A percentile compares a stretch with the other conserved stretches of the same genome.
Evolutionary conservation across 2,329 filamentous ascomycete genomes (phyloP).

Genomic region (Ophiostoma ulmi): DNA sequence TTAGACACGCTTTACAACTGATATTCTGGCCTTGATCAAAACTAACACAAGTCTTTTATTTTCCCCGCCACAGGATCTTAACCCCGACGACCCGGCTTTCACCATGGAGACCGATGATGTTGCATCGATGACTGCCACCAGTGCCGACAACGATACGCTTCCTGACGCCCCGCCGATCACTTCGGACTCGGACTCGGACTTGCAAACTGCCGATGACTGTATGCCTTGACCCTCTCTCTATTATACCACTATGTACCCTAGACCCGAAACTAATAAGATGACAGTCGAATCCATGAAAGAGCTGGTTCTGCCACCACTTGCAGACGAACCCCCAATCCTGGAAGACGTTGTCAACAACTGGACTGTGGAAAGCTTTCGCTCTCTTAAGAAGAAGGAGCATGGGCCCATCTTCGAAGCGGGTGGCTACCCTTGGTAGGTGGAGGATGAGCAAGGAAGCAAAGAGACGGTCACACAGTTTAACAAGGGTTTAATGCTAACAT

Average conservation of each 20-base stretch:
- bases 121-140: constrained; percentile 40
- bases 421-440: constrained; percentile 73
- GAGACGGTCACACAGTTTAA: neutral
- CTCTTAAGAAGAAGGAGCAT: constrained; percentile 71
- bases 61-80: constrained; percentile 40
- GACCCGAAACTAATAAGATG: constrained; percentile 31
- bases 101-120: constrained; percentile 54
- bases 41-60: constrained; percentile 30
- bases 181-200: constrained; percentile 47
- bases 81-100: constrained; percentile 46
- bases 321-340: constrained; percentile 72
- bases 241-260: neutral
- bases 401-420: constrained; percentile 83
- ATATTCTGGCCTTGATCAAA: neutral
- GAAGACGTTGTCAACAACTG: constrained; percentile 75
- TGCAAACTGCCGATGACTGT: constrained; percentile 51
- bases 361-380: constrained; percentile 80
- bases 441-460: neutral
- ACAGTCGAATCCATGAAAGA: constrained; percentile 81
- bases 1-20: neutral
- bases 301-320: constrained; percentile 64
- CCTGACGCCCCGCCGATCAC: constrained; percentile 36
- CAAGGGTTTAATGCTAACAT: neutral
- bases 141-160: constrained; percentile 47
- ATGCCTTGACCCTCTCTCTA: constrained; percentile 31